Base-by-base conservation (phyloP, 2,329 filamentous ascomycete genomes). In the Mariannaea sp. region DNA sequence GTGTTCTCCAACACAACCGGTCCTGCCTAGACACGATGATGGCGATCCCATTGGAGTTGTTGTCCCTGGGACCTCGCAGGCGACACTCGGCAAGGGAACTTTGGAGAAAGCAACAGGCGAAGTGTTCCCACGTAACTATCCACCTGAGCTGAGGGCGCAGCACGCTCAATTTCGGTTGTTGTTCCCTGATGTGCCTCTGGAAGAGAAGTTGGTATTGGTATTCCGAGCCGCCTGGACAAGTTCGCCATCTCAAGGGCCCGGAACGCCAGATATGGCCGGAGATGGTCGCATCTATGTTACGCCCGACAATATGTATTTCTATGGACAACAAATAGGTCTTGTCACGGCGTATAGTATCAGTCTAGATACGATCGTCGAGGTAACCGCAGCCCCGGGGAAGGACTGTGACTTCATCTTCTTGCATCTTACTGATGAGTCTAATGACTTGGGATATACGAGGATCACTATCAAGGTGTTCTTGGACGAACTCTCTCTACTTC, bases 351-450 rank as follows among this genome's bases (percentile, higher is more conserved):
- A 92, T 44, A 84, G 84, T 13, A 84, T 95, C 44, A 85, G 81
- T 49, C 78, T 99, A 52, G 82, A 86, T 49, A 85, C 82, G 41
- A 90, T 99, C 51, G 85, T 85, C 7, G 94, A 97, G 71, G 90
- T 97, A 35, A 97, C 91, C 19, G 90, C 90, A 30, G 91, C 91
- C 2, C 88, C 91, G 10, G 94, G 94, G 16, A 87, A 87, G 68
- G 92, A 97, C 65, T 96, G 91, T 68, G 94, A 99, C 73, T 96
- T 92, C 70, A 82, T 97, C 24, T 96, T 92, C 69, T 73, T 99
- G 32, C 92, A 97, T 67, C 80, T 85, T 4, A 76, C 77, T 47
- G 86, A 88, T 64, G 80, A 86, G 42, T 77, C 77, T 36, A 81
- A 82, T 49, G 82, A 84, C 53, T 83, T 80, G 36, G 85, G 82